Conservation (phyloP, 768 basidiomycete genomes). For the Leccinum ochraceum region DNA sequence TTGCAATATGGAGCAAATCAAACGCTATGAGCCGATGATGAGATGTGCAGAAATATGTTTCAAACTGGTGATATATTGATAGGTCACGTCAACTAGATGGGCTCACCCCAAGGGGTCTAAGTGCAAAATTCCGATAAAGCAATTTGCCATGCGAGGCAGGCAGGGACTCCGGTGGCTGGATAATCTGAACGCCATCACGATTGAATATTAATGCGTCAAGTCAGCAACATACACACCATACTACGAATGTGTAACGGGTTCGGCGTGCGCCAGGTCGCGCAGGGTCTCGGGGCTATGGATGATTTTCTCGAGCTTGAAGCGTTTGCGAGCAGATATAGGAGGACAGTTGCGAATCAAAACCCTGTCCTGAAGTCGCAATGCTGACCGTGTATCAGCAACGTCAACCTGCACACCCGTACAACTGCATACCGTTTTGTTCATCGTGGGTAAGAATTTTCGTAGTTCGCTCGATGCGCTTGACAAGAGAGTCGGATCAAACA, state of each 20-base stretch:
- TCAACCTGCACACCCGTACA: background rate
- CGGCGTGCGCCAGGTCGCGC: conserved; percentile 41
- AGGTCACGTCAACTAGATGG: conserved; percentile 9
- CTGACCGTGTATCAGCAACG: conserved; percentile 37
- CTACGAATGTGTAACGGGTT: conserved; percentile 2
- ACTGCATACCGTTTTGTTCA: conserved; percentile 60
- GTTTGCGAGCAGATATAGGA: conserved; percentile 76
- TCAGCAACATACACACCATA: background rate
- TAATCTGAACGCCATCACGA: background rate
- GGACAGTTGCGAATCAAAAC: conserved; percentile 82
- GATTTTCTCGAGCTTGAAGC: conserved; percentile 69
- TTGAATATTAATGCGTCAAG: background rate
- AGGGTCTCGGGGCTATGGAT: conserved; percentile 69
- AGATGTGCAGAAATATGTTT: conserved; percentile 3
- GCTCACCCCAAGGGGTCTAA: conserved; percentile 17
- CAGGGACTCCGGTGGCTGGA: background rate
- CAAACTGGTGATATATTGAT: conserved; percentile 15
- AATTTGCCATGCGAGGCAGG: background rate
- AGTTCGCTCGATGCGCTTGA: conserved; percentile 68
- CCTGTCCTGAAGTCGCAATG: conserved; percentile 63
- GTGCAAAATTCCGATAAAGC: background rate
- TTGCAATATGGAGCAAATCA: background rate
- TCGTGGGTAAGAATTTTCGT: conserved; percentile 83
- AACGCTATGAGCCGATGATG: background rate
- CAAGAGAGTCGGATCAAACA: conserved; percentile 4